phyloP scores from a whole-genome alignment of 106 monocot genomes.

The Phalaenopsis equestris region DNA sequence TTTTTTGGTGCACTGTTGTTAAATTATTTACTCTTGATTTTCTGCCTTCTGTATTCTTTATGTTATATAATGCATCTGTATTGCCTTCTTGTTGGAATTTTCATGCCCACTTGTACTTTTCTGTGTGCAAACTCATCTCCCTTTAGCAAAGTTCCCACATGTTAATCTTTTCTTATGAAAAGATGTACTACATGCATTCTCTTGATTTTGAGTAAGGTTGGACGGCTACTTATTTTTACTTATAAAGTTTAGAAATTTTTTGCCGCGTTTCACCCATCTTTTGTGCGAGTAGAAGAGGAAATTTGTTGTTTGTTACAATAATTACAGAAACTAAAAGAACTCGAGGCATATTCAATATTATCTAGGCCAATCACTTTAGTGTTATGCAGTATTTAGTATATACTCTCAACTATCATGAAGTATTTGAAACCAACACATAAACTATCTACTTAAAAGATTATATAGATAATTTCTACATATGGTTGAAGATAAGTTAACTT shows the following conservation, averaged over 20 bases:
- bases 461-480: neutral
- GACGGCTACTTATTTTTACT: neutral
- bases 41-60: neutral
- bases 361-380: neutral
- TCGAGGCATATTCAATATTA: neutral
- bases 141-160: neutral
- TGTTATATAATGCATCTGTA: neutral
- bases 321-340: neutral
- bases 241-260: neutral
- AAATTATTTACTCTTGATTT: no score
- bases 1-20: no score
- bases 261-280: neutral
- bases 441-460: neutral
- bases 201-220: neutral
- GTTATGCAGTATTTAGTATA: neutral
- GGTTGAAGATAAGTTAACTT: neutral
- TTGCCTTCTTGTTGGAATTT: neutral
- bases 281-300: neutral
- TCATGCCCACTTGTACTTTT: neutral
- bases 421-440: neutral
- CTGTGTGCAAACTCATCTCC: neutral
- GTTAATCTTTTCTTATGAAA: neutral
- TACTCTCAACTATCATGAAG: neutral
- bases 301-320: neutral
- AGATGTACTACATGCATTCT: neutral